Conservation (phyloP, 2,329 filamentous ascomycete genomes). For the Venturia pyrina region DNA sequence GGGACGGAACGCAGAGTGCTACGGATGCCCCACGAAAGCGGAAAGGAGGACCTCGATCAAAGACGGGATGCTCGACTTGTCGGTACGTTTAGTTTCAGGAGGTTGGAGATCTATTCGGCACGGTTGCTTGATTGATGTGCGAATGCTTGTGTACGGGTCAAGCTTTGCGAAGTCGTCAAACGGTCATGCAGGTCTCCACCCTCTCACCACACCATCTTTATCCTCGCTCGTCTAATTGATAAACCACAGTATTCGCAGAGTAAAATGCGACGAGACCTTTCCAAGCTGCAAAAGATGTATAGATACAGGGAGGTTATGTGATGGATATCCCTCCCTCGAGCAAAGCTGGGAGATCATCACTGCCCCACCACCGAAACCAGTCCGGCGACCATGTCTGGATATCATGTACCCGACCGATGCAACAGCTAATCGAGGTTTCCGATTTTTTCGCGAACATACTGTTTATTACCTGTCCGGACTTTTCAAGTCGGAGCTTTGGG, state of each 20-base stretch:
- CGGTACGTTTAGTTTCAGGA: neutral
- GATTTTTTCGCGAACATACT: too few species aligned
- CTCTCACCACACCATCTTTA: neutral
- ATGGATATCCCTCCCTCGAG: too few species aligned
- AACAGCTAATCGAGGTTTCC: too few species aligned
- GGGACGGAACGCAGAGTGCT: neutral
- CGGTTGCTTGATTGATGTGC: neutral
- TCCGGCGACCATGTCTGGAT: too few species aligned
- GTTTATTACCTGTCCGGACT: too few species aligned
- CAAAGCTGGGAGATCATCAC: too few species aligned
- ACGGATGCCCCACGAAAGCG: neutral
- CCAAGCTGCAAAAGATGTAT: neutral
- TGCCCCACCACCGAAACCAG: too few species aligned
- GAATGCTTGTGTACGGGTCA: neutral
- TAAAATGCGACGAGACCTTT: neutral
- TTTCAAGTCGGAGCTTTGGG: too few species aligned
- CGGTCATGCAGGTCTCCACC: neutral
- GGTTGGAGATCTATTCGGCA: neutral
- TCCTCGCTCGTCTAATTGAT: neutral
- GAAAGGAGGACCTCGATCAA: neutral
- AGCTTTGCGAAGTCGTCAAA: neutral
- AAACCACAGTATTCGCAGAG: neutral
- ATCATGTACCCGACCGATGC: too few species aligned
- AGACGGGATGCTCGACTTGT: neutral
- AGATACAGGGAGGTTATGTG: too few species aligned